Percentiles rank a stretch among this genome's conserved stretches.
Evolutionary conservation across 2,329 filamentous ascomycete genomes (phyloP).

Genomic region (Gremmenia infestans): DNA sequence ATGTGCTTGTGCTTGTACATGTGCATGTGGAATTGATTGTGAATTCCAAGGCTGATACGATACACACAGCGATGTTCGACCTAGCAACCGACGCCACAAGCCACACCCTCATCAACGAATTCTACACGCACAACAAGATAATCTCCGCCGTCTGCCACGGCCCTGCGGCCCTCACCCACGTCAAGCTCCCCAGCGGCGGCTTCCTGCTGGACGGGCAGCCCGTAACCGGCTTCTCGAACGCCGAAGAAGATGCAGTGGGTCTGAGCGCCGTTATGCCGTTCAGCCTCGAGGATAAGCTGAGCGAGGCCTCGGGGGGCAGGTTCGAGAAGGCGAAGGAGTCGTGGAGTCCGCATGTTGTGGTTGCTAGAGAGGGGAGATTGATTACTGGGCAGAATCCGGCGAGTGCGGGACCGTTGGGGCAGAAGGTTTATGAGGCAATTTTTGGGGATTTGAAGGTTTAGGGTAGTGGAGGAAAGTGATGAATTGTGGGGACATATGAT

Average conservation of each 20-base stretch:
- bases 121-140: conserved; percentile 55
- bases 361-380: conserved; percentile 28
- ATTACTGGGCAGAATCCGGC: conserved; percentile 40
- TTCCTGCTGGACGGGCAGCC: conserved; percentile 50
- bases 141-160: conserved; percentile 67
- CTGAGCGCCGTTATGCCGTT: conserved; percentile 47
- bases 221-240: conserved; percentile 56
- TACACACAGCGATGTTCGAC: conserved; percentile 13
- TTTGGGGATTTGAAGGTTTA: conserved; percentile 8
- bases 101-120: conserved; percentile 55
- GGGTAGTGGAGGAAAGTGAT: background rate
- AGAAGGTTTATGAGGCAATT: conserved; percentile 30
- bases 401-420: conserved; percentile 34
- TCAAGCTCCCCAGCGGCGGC: conserved; percentile 45
- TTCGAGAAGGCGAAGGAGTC: conserved; percentile 51
- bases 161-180: conserved; percentile 57
- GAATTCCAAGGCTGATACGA: background rate
- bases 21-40: background rate
- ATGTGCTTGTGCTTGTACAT: no score
- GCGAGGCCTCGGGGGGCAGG: conserved; percentile 45
- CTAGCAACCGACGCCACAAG: conserved; percentile 49
- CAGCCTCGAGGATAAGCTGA: conserved; percentile 51
- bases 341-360: conserved; percentile 32
- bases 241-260: conserved; percentile 41
- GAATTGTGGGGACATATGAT: background rate